Base-by-base conservation (phyloP, 2,329 filamentous ascomycete genomes). In the Hypoxylon sp. region DNA sequence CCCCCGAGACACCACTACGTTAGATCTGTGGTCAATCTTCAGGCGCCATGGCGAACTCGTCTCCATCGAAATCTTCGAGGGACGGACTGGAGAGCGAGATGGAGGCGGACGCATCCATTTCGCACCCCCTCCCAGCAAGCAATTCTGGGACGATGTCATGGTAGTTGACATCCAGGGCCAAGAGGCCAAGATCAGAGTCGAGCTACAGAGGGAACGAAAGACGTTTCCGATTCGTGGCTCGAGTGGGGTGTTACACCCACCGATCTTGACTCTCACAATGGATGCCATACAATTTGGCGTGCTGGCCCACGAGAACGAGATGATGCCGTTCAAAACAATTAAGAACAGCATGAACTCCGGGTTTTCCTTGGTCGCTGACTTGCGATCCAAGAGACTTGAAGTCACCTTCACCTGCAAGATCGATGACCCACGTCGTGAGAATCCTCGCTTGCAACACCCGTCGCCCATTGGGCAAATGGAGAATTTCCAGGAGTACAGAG, bases 321-420 rank as follows among this genome's bases (percentile, higher is more conserved):
- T 94, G 83, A 86, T 90, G 75, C 78, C 83, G 7, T 87, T 92
- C 83, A 85, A 85, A 57, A 84, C 81, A 2, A 71, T 82, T 5
- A 51, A 71, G 1, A 65, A 66, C 46, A 63, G 49, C 11, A 49
- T 38, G 6, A 48, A 63, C 19, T 55, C 69, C 14, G 63, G 75
- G 1, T 73, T 82, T 36, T 72, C 71, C 3, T 74, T 86, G 14
- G 74, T 77, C 10, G 72, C 84, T 1, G 79, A 85, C 59, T 73
- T 86, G 1, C 64, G 66, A 14, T 72, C 67, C 10, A 82, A 80
- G 60, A 78, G 75, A 52, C 67, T 87, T 6, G 77, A 80, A 25
- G 76, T 84, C 11, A 73, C 73, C 30, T 86, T 86, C 58, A 64
- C 70, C 19, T 77, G 75, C 63, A 28, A 50, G 0, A 68, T 78